Evolutionary conservation across 73 alveolate species (phyloP).

Genomic region (Tetrahymena malaccensis): DNA sequence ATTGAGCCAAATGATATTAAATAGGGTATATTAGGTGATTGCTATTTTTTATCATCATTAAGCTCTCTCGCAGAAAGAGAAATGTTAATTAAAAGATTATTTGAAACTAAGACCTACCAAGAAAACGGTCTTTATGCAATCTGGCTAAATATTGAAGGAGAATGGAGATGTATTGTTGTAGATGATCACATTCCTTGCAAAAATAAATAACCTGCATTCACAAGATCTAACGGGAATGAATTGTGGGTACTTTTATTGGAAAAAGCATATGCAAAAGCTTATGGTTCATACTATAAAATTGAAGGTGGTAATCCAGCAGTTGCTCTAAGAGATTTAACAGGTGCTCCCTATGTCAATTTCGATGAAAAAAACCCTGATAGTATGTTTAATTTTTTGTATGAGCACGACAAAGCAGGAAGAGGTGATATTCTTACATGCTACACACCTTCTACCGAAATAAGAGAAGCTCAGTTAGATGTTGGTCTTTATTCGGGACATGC

Average conservation of each 20-base stretch:
- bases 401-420: slow-evolving; percentile 33
- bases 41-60: slow-evolving; percentile 70
- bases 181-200: slow-evolving; percentile 92
- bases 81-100: slow-evolving; percentile 46
- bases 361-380: slow-evolving; percentile 40
- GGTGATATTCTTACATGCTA: slow-evolving; percentile 50
- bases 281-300: slow-evolving; percentile 82
- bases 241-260: slow-evolving; percentile 87
- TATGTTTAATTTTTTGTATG: slow-evolving; percentile 38
- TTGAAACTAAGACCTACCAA: slow-evolving; percentile 45
- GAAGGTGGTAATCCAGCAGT: slow-evolving; percentile 76
- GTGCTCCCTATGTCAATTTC: slow-evolving; percentile 50
- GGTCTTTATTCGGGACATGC: slow-evolving; percentile 79
- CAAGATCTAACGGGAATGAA: slow-evolving; percentile 78
- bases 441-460: slow-evolving; percentile 18
- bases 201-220: slow-evolving; percentile 81
- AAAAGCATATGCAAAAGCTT: slow-evolving; percentile 92
- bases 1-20: slow-evolving; percentile 63
- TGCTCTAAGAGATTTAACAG: slow-evolving; percentile 61
- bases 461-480: slow-evolving; percentile 26
- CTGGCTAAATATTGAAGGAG: slow-evolving; percentile 65
- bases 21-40: slow-evolving; percentile 75
- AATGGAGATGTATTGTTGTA: slow-evolving; percentile 68
- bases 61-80: slow-evolving; percentile 78
- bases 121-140: slow-evolving; percentile 31